Conservation (phyloP, 2,329 filamentous ascomycete genomes). For the Cladosporium phlei region DNA sequence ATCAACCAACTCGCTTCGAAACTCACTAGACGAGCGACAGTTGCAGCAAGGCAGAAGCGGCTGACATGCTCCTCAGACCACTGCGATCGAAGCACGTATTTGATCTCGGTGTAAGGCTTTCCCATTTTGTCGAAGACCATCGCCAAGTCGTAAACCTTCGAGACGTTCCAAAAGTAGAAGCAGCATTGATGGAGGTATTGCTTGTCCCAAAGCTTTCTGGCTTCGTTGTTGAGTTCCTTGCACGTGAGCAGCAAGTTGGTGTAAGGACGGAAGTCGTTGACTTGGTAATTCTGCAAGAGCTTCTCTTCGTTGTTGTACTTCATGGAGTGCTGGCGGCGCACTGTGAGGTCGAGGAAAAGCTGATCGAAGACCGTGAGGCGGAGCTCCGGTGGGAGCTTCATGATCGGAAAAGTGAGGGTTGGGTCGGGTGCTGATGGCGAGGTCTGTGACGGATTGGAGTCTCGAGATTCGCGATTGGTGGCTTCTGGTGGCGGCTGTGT, state of each 20-base stretch:
- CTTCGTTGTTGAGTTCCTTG: not conserved
- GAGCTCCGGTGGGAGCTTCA: slow-evolving; percentile 10
- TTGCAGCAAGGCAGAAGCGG: no score
- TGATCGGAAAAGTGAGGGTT: not conserved
- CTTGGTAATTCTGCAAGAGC: not conserved
- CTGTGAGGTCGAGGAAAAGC: slow-evolving; percentile 2
- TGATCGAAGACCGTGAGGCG: slow-evolving; percentile 8
- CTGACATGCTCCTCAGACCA: no score
- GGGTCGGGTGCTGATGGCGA: no score
- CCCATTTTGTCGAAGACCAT: not conserved
- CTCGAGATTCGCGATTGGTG: no score
- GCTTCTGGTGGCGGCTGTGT: no score
- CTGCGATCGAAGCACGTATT: not conserved
- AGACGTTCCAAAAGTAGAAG: not conserved
- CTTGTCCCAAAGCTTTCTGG: slow-evolving; percentile 1
- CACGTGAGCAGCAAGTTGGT: not conserved
- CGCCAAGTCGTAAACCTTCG: not conserved
- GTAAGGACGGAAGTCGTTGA: not conserved
- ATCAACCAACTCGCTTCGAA: no score
- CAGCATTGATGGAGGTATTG: not conserved
- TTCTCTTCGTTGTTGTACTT: not conserved
- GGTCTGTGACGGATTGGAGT: no score
- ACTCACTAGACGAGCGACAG: no score
- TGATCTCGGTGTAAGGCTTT: not conserved
- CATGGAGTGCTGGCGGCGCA: not conserved